Base-by-base conservation (phyloP, 2,329 filamentous ascomycete species). In the Pyricularia pennisetigena region DNA sequence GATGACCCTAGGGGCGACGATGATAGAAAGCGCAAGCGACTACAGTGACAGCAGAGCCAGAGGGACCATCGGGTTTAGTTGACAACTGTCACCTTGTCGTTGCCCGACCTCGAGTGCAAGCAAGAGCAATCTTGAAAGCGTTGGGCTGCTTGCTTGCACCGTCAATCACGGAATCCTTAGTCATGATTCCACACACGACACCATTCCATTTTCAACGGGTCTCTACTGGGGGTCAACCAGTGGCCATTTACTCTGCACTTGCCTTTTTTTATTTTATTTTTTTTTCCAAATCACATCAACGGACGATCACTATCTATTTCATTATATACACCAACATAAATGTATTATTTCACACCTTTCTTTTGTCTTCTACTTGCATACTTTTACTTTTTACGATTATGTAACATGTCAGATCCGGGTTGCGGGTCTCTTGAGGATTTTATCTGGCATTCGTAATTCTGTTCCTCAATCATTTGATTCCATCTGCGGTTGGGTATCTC, bases 11-110 rank as follows among this genome's bases (percentile, higher is more conserved):
- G 85, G 35, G 84, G 82, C 26, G 85, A 88, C 26, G 85, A 86
- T 12, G 85, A 87, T 71, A 80, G 85, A 63, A 90, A 90, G 75
- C 81, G 87, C 69, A 89, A 89, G 76, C 82, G 87, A 68, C 77
- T 88, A 72, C 80, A 84, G 72, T 86, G 20, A 69, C 41, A 23
- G 5, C 20, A 12, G 16, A 24, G 1, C 64, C 28, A 8, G 16
- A 30, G 26, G 20, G 26, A 35, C 14, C 32, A 2, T 14, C 12
- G 32, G 32, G 32, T 14, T 35, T 14, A 35, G 10, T 35, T 14
- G 63, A 24, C 26, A 8, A 16, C 29, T 23, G 24, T 35, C 20
- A 32, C 5, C 14, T 49, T 49, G 14, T 49, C 41, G 41, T 49
- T 49, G n/a, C n/a, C 16, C 6, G 16, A n/a, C 7, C 41, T 8